A percentile compares a stretch with the other conserved stretches of the same genome.
Evolutionary conservation across 768 basidiomycete species (phyloP).

Genomic region (Daedaleopsis sinensis): DNA sequence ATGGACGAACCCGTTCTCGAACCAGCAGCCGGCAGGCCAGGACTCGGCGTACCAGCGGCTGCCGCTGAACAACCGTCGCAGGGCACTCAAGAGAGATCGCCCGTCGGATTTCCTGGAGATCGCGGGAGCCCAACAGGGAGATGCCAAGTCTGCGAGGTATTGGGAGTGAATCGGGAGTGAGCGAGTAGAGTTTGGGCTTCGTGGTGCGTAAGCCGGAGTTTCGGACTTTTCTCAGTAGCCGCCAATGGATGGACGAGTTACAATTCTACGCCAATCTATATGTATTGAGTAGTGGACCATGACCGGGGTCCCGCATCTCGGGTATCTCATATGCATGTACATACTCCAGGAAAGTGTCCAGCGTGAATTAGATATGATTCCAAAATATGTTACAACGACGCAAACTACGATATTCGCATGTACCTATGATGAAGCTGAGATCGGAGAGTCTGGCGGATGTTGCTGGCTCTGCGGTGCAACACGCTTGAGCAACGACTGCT

Average conservation of each 20-base stretch:
- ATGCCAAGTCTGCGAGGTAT: slow-evolving; percentile 69
- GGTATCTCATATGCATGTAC: background rate
- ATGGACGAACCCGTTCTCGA: slow-evolving; percentile 55
- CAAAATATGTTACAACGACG: background rate
- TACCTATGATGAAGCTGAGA: background rate
- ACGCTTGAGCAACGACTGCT: slow-evolving; percentile 65
- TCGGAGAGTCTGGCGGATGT: slow-evolving; percentile 11
- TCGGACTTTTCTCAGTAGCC: no score
- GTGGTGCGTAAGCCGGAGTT: no score
- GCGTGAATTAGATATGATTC: background rate
- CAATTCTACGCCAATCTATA: no score
- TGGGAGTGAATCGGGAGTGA: slow-evolving; percentile 58
- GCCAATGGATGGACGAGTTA: background rate
- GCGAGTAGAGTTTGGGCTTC: no score
- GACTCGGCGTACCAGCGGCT: slow-evolving; percentile 89
- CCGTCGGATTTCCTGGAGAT: slow-evolving; percentile 86
- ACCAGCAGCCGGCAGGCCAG: slow-evolving; percentile 66
- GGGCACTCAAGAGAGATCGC: slow-evolving; percentile 71
- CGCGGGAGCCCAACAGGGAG: slow-evolving; percentile 51
- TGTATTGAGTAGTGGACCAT: no score
- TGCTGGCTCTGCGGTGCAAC: slow-evolving; percentile 26
- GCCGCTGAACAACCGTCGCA: slow-evolving; percentile 80
- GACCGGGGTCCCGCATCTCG: no score
- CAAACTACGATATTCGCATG: no score
- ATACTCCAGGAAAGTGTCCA: background rate